Evolutionary conservation across 352 stramenopile species (phyloP).

Genomic region (Globisporangium abappressorium): DNA sequence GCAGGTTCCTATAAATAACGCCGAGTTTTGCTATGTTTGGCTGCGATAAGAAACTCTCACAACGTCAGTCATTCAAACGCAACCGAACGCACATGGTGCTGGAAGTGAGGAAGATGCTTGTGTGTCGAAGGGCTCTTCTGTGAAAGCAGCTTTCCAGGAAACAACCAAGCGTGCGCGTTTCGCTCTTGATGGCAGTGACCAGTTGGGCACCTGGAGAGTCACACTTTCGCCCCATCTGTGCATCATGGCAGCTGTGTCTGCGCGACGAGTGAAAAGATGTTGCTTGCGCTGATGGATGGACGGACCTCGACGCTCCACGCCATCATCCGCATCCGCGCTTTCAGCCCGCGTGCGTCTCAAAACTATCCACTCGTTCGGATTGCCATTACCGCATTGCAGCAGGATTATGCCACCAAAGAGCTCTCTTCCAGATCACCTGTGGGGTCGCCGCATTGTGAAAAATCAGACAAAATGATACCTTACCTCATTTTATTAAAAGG

Average conservation of each 20-base stretch:
- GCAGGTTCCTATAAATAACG: not conserved
- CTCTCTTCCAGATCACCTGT: slow-evolving; percentile 2
- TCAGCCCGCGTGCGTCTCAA: not conserved
- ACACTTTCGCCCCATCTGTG: not conserved
- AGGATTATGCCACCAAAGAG: not conserved
- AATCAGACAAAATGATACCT: not conserved
- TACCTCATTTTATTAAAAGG: not conserved
- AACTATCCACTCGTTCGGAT: not conserved
- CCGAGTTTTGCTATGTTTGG: not conserved
- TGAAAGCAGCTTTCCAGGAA: not conserved
- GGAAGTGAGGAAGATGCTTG: too few relatives aligned
- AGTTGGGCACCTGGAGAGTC: not conserved
- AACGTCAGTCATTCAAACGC: too few relatives aligned
- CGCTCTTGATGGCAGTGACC: not conserved
- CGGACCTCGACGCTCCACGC: not conserved
- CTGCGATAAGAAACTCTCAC: not conserved
- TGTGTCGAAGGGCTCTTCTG: not conserved
- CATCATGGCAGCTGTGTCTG: not conserved
- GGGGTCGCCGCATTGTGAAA: slow-evolving; percentile 5
- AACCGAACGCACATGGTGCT: too few relatives aligned
- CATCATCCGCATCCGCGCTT: not conserved
- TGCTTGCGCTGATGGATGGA: not conserved
- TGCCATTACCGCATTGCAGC: not conserved
- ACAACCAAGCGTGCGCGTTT: not conserved
- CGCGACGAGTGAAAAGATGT: not conserved